Percentiles rank a stretch among this genome's conserved stretches.
These are phyloP conservation scores for Sinapis alba DNA, from an alignment of 441 rosid species.

Conservation along the genomic window DNA sequence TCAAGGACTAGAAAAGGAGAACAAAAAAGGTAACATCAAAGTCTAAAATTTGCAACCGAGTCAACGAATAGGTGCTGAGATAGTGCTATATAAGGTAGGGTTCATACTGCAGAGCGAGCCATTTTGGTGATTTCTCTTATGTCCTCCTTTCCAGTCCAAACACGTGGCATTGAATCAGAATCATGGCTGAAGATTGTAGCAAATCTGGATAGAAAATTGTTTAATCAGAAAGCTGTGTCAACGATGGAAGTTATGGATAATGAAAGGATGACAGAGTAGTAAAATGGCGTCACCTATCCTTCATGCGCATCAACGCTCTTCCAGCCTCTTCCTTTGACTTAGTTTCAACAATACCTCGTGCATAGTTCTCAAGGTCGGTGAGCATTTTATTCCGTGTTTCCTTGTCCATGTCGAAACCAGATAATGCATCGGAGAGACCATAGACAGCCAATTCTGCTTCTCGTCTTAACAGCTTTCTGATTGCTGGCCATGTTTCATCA, in stretches of 20 bases:
- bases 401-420: constrained; percentile 85
- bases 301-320: constrained; percentile 86
- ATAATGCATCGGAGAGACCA: constrained; percentile 67
- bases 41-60: neutral
- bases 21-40: constrained; percentile 31
- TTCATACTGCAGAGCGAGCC: constrained; percentile 89
- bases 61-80: constrained; percentile 2
- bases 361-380: constrained; percentile 57
- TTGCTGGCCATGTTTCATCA: constrained; percentile 88
- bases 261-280: constrained; percentile 4
- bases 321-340: constrained; percentile 96
- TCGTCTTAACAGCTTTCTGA: constrained; percentile 69
- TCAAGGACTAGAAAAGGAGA: constrained; percentile 67
- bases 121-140: constrained; percentile 91
- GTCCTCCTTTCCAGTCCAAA: constrained; percentile 99
- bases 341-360: constrained; percentile 79
- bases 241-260: constrained; percentile 4
- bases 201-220: constrained; percentile 60
- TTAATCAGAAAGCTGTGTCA: constrained; percentile 22
- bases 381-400: constrained; percentile 67
- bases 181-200: constrained; percentile 88
- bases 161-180: constrained; percentile 98
- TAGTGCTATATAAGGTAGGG: constrained; percentile 18
- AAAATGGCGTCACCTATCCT: constrained; percentile 68
- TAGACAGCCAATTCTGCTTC: constrained; percentile 78